These are phyloP conservation scores for Capsicum pubescens DNA, from an alignment of 257 asterid species.

Conservation along the genomic window DNA sequence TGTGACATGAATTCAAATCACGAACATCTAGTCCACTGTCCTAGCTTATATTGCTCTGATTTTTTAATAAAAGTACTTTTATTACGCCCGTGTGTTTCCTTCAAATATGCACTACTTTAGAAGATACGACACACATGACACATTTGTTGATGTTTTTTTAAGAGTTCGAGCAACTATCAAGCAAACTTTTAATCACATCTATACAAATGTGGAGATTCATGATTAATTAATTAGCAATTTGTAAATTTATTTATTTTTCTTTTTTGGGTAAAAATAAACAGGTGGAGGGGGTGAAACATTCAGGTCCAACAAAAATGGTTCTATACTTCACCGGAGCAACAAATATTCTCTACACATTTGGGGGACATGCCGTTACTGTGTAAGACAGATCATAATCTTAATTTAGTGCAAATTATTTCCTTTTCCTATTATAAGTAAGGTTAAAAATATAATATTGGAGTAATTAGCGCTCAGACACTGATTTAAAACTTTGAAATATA, in stretches of 20 bases:
- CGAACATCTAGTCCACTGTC: background rate
- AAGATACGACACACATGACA: too few species aligned
- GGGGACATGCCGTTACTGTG: constrained; percentile 99
- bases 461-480: too few species aligned
- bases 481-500: too few species aligned
- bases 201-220: background rate
- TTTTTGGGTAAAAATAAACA: constrained; percentile 11
- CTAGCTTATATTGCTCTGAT: too few species aligned
- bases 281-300: constrained; percentile 80
- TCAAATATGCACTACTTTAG: too few species aligned
- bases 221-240: background rate
- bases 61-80: too few species aligned
- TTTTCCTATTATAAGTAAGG: background rate
- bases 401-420: background rate
- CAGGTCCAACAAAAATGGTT: constrained; percentile 80
- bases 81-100: too few species aligned
- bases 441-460: background rate
- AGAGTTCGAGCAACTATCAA: background rate
- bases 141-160: too few species aligned
- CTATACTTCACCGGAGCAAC: constrained; percentile 93
- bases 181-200: background rate
- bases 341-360: constrained; percentile 91
- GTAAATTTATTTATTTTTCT: background rate
- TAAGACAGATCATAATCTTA: constrained; percentile 46
- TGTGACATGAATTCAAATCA: background rate